phyloP scores from a whole-genome alignment of 192 early-diverging fungal species.

The Gamsiella multidivaricata region DNA sequence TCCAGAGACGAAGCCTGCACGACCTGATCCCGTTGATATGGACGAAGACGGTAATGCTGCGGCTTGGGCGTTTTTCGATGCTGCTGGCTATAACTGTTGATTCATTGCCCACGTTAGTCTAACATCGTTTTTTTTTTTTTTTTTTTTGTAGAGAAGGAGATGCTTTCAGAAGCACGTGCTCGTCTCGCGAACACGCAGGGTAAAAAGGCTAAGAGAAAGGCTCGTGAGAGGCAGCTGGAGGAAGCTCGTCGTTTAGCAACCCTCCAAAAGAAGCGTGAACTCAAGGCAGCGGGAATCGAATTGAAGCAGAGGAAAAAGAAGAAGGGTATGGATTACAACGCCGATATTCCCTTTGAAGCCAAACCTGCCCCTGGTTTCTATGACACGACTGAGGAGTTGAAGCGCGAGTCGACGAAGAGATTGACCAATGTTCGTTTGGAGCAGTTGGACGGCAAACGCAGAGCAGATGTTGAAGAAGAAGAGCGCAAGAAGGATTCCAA shows the following conservation, averaged over 20 bases:
- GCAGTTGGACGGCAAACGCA: conserved; percentile 88
- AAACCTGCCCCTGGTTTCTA: conserved; percentile 90
- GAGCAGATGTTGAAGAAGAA: conserved; percentile 85
- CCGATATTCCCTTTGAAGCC: conserved; percentile 95
- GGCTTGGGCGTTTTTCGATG: not conserved
- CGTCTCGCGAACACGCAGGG: conserved; percentile 99
- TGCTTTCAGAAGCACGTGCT: conserved; percentile 98
- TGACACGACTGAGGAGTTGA: conserved; percentile 89
- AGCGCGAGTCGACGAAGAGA: conserved; percentile 69
- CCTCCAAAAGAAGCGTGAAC: conserved; percentile 93
- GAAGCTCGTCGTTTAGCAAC: conserved; percentile 91
- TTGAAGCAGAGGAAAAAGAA: conserved; percentile 75
- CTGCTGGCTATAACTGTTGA: conserved; percentile 1
- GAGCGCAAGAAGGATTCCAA: conserved; percentile 85
- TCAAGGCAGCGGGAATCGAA: conserved; percentile 98
- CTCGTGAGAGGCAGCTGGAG: conserved; percentile 96
- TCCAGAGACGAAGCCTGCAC: conserved; percentile 95
- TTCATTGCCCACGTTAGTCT: not conserved
- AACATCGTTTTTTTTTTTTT: not conserved
- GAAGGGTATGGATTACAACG: conserved; percentile 92
- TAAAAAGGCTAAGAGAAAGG: conserved; percentile 99
- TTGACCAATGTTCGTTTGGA: conserved; percentile 78
- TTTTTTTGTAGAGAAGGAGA: conserved; percentile 87
- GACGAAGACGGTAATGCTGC: conserved; percentile 86
- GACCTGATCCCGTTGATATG: conserved; percentile 99